These are phyloP conservation scores for Schizonepeta tenuifolia DNA, from an alignment of 257 asterid species.

Conservation along the genomic window DNA sequence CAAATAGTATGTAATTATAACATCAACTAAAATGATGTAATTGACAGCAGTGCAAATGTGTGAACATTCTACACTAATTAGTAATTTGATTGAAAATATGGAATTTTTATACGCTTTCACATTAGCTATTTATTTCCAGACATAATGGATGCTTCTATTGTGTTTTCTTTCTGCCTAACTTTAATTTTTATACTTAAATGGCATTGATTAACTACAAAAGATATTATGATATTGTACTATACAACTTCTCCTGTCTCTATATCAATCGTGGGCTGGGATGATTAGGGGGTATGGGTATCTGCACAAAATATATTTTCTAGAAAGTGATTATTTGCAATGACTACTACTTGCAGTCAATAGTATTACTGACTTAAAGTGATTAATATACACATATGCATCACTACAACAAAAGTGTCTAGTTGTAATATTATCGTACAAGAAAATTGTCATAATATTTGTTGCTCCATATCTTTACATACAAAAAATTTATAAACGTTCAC, in stretches of 20 bases:
- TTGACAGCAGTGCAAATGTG: slow-evolving; percentile 1
- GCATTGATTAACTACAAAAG: background rate
- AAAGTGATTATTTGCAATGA: too few species aligned
- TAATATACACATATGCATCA: too few species aligned
- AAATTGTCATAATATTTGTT: too few species aligned
- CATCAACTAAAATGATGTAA: background rate
- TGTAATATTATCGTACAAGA: too few species aligned
- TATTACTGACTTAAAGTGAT: too few species aligned
- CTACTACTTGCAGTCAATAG: too few species aligned
- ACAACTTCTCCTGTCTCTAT: too few species aligned
- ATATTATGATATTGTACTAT: background rate
- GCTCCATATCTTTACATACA: too few species aligned
- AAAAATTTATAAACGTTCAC: too few species aligned
- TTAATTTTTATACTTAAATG: too few species aligned
- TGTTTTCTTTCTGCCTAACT: background rate
- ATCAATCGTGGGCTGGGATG: background rate
- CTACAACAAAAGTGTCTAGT: too few species aligned
- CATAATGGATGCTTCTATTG: background rate
- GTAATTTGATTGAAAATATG: background rate
- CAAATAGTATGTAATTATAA: background rate
- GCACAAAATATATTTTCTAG: background rate
- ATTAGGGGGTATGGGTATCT: background rate
- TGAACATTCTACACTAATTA: background rate
- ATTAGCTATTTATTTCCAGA: background rate
- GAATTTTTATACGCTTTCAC: background rate